A percentile compares a stretch with the other conserved stretches of the same genome.
Conservation (phyloP, 2,329 filamentous ascomycete genomes). For the Aspergillus sp. region DNA sequence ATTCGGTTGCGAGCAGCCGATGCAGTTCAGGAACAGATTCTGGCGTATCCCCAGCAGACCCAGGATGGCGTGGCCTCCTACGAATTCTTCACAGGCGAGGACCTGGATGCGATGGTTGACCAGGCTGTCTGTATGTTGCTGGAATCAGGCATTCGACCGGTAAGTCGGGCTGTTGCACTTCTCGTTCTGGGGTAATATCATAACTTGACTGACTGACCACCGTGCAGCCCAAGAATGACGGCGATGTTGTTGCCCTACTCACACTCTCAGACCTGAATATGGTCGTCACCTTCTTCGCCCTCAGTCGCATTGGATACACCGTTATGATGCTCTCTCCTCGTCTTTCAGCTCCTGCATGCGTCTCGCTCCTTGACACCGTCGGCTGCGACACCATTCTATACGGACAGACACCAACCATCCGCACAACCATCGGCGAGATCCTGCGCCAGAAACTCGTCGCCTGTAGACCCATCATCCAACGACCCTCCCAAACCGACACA, state of each 20-base stretch:
- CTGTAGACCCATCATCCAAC: constrained; percentile 26
- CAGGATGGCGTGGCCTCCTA: constrained; percentile 35
- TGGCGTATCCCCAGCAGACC: constrained; percentile 40
- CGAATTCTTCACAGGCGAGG: constrained; percentile 43
- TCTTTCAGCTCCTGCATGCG: constrained; percentile 41
- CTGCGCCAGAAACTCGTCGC: constrained; percentile 24
- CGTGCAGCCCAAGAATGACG: constrained; percentile 18
- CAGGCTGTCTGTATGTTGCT: constrained; percentile 35
- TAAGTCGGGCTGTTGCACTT: constrained; percentile 1
- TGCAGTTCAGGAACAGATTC: constrained; percentile 40
- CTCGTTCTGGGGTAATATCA: not conserved
- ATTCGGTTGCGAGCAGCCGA: constrained; percentile 42
- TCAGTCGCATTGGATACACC: constrained; percentile 47
- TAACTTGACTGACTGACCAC: not conserved
- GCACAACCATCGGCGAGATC: constrained; percentile 31
- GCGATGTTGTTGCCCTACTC: constrained; percentile 39
- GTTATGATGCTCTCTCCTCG: constrained; percentile 47
- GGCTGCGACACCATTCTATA: constrained; percentile 38
- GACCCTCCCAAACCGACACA: constrained; percentile 4
- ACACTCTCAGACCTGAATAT: constrained; percentile 45
- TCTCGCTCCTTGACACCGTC: constrained; percentile 40
- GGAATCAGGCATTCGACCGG: constrained; percentile 18
- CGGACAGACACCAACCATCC: constrained; percentile 35
- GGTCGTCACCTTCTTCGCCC: constrained; percentile 45
- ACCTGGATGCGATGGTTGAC: constrained; percentile 44